These are phyloP conservation scores for Apiospora saccharicola DNA, from an alignment of 2,329 filamentous ascomycete species.

Conservation along the genomic window DNA sequence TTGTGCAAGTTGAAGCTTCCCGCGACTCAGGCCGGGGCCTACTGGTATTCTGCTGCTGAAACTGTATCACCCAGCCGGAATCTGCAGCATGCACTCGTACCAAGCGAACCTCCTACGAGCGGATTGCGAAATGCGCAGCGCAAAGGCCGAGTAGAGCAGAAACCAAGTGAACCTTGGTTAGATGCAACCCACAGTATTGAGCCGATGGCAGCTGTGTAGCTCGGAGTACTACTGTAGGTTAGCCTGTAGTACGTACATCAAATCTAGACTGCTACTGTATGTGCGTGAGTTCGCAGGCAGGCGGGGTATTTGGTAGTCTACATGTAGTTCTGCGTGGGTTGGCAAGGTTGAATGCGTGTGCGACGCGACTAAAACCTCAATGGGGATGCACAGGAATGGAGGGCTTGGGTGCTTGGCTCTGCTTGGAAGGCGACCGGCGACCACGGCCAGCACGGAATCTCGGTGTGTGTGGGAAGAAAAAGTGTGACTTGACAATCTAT, in stretches of 20 bases:
- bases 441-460: conserved; percentile 3
- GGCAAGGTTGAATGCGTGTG: not conserved
- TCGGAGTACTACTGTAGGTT: conserved; percentile 13
- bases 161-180: conserved; percentile 19
- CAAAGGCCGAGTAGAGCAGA: not conserved
- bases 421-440: not conserved
- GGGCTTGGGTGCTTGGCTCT: not conserved
- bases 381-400: not conserved
- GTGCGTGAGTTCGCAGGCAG: not conserved
- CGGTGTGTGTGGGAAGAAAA: not conserved
- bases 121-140: conserved; percentile 5
- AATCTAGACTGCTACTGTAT: conserved; percentile 15
- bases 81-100: conserved; percentile 5
- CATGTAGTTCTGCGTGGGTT: not conserved
- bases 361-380: conserved; percentile 8
- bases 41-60: not conserved
- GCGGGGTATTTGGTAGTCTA: not conserved
- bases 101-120: not conserved
- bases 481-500: not conserved
- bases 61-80: conserved; percentile 2
- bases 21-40: not conserved
- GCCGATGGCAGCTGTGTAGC: conserved; percentile 11
- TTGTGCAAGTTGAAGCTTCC: not conserved
- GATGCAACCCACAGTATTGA: conserved; percentile 18
- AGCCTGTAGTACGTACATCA: conserved; percentile 15